Evolutionary conservation across 2,329 filamentous ascomycete genomes (phyloP), one percentile per base, ranked within the genome.

Genomic region (Mycosphaerelloides madeirae): DNA sequence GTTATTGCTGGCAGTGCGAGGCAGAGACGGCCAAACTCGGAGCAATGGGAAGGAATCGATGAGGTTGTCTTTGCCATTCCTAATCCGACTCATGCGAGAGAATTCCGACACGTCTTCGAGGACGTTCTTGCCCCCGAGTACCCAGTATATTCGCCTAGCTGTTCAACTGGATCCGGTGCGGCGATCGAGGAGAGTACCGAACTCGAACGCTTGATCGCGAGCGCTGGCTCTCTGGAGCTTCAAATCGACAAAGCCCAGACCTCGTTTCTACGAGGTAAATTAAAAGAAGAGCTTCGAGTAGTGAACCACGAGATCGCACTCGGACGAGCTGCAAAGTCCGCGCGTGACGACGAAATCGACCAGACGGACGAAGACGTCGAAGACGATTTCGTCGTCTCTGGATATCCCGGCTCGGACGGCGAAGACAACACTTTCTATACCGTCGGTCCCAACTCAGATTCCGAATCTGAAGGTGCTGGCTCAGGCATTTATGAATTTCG

Each of bases 51-150:
- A 0, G 64, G 65, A 0, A 57, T 81, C 35, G 66, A 76, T 33
- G 71, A 80, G 7, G 63, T 83, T 3, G 65, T 79, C 0, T 83
- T 84, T 58, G 79, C 79, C 0, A 77, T 83, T 51, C 70, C 71
- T 9, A 74, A 79, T 45, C 50, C 56, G 0, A 68, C 67, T 3
- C 73, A 79, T 68, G 76, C 78, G 0, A 63, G 65, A 11, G 69
- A 72, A 0, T 83, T 84, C 52, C 67, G 68, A 7, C 52, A 55
- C 3, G 56, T 55, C 6, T 64, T 63, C 44, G 48, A 53, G 14
- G 61, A 59, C 37, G 52, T 62, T 11, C 46, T 62, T 11, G 48
- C 56, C 7, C 37, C 47, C 3, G 59, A 59, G 25, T 18, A 48
- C 42, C 38, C 46, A 12, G 12, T 34, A 13, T 38, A 35, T 6